Evolutionary conservation across 768 basidiomycete species (phyloP).

Genomic region (Phlegmacium glaucopus): DNA sequence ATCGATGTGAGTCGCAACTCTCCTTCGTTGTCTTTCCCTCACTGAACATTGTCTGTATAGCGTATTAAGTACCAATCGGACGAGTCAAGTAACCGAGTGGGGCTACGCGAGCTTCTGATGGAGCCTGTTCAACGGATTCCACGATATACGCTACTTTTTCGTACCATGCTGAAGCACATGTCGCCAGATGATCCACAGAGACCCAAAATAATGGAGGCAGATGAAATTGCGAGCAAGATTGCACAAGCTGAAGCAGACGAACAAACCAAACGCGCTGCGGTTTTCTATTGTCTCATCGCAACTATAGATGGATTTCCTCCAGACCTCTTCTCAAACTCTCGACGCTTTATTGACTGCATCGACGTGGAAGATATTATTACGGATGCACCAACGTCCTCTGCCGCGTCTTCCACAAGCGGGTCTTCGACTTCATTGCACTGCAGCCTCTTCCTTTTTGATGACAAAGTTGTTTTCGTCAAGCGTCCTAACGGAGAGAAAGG

Average conservation of each 20-base stretch:
- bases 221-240: slow-evolving; percentile 85
- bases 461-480: slow-evolving; percentile 90
- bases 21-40: slow-evolving; percentile 2
- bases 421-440: slow-evolving; percentile 63
- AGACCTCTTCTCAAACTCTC: slow-evolving; percentile 81
- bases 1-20: slow-evolving; percentile 66
- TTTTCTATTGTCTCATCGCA: slow-evolving; percentile 80
- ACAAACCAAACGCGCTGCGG: slow-evolving; percentile 83
- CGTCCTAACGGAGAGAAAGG: slow-evolving; percentile 77
- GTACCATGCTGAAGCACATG: slow-evolving; percentile 92
- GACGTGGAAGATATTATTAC: slow-evolving; percentile 82
- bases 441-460: slow-evolving; percentile 91
- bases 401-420: slow-evolving; percentile 37
- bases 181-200: slow-evolving; percentile 73
- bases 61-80: slow-evolving; percentile 82
- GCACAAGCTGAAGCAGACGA: slow-evolving; percentile 91
- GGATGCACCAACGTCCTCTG: slow-evolving; percentile 46
- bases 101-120: slow-evolving; percentile 88
- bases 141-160: slow-evolving; percentile 89
- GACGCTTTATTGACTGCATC: slow-evolving; percentile 87
- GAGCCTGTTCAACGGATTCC: slow-evolving; percentile 97
- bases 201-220: slow-evolving; percentile 75
- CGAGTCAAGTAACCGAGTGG: slow-evolving; percentile 76
- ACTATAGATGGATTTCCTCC: slow-evolving; percentile 92
- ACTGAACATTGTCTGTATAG: slow-evolving; percentile 33